Base-by-base conservation (phyloP, 352 stramenopile species). In the Pythium coloratum region DNA sequence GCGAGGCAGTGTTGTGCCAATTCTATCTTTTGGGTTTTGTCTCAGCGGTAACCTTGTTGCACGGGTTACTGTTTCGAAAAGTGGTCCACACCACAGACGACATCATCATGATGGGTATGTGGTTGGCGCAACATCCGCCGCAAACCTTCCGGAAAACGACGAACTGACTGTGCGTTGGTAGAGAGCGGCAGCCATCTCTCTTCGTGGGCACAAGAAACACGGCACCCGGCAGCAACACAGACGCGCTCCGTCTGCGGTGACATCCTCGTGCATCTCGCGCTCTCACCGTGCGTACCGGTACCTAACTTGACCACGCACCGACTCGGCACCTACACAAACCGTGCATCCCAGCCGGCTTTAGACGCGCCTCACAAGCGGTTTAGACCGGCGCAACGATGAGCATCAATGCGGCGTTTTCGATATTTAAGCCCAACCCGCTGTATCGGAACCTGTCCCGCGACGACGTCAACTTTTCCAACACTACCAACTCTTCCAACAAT, bases 391-490 rank as follows among this genome's bases (percentile, higher is more conserved):
- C 42, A 50, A 24, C 34, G 8, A 68, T 72, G 66, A 72, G 66
- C 49, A 55, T 72, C 24, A 72, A 72, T 58, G 66, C 66, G 66
- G 59, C 66, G 30, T 72, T 72, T 47, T 72, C 66, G 32, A 63
- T 68, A 36, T 72, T 72, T 56, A 67, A 68, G 33, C 66, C 66
- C 34, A 72, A 61, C 40, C 24, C 66, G 42, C 60, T 72, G 54
- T 72, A 61, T 40, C 66, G 66, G 0, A 67, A 64, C 6, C 60
- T 72, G 6, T 55, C 56, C 18, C 66, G 59, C 26, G 59, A 72
- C 26, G 64, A 70, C 55, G 33, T 24, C 5, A 18, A 28, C 33
- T 20, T 50, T 50, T 50, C 42, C 42, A 50, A 50, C 42, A 50
- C 42, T 20, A 24, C 42, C 42, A 50, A 50, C 42, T 50, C 42